A percentile compares a stretch with the other conserved stretches of the same genome.
Conservation (phyloP, 805 yeast species). For the Pichia exigua region DNA sequence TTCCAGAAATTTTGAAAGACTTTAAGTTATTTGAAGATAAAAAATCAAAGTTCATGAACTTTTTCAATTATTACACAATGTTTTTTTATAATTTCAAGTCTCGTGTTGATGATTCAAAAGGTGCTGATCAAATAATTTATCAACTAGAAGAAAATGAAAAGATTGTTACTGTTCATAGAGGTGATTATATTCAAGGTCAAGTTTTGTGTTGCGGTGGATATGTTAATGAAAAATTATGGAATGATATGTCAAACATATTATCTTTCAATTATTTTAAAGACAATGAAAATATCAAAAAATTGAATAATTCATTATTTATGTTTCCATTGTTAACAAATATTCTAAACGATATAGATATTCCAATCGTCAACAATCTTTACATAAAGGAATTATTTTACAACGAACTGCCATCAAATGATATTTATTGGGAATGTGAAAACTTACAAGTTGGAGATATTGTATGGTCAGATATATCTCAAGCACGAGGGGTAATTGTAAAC, state of each 20-base stretch:
- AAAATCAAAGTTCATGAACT: background rate
- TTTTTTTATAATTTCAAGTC: background rate
- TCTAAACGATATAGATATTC: background rate
- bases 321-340: background rate
- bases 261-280: background rate
- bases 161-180: slow-evolving; percentile 4
- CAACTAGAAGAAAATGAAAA: background rate
- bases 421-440: slow-evolving; percentile 1
- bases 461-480: slow-evolving; percentile 9
- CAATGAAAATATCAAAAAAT: background rate
- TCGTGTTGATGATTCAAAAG: slow-evolving; percentile 3
- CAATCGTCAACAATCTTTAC: background rate
- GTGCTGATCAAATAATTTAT: slow-evolving; percentile 7
- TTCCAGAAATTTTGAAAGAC: background rate
- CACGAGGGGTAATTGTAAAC: slow-evolving; percentile 3
- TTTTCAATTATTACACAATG: background rate
- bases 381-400: background rate
- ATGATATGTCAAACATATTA: background rate
- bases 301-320: background rate
- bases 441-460: slow-evolving; percentile 7
- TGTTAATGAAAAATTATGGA: background rate
- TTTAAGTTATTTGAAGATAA: background rate
- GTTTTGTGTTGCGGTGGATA: slow-evolving; percentile 7
- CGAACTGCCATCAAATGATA: background rate
- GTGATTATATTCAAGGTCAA: slow-evolving; percentile 3